Evolutionary conservation across 495 filamentous ascomycete species (phyloP), one percentile per base, ranked within the genome.

Genomic region (Penicillium parvum): DNA sequence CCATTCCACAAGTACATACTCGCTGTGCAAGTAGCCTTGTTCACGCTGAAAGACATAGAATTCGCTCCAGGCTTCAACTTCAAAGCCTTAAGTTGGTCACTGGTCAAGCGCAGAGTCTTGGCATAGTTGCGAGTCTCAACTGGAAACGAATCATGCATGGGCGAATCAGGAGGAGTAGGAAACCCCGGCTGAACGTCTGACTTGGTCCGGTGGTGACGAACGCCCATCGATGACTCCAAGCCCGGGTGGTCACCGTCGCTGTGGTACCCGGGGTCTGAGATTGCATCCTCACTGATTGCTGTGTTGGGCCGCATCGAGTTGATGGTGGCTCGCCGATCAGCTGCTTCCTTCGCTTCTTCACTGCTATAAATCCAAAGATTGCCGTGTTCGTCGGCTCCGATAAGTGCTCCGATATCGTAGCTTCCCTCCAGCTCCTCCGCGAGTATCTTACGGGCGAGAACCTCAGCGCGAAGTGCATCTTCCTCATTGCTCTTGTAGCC

Each of bases 301-400:
- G 73, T 71, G 18, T 69, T 70, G 3, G 79, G 66, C 10, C 74
- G 68, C 57, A 84, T 64, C 0, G 69, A 66, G 33, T 74, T 69
- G 44, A 80, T 52, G 2, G 69, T 65, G 7, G 74, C 70, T 48
- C 74, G 73, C 17, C 73, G 73, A 15, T 70, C 65, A 7, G 84
- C 85, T 3, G 77, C 72, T 55, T 90, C 86, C 55, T 96, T 97
- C 17, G 94, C 89, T 53, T 96, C 94, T 58, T 96, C 89, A 50
- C 89, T 96, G 61, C 87, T 92, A 65, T 97, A 99, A 40, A 97
- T 97, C 94, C 92, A 97, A 7, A 99, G 71, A 57, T 99, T 97
- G 4, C 92, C 92, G 34, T 90, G 82, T 53, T 94, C 89, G 57
- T 99, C 92, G 17, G 88, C 88, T 6, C 88, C 91, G 58, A 99